Conservation (phyloP, 106 monocot genomes). For the Apostasia ramifera region DNA sequence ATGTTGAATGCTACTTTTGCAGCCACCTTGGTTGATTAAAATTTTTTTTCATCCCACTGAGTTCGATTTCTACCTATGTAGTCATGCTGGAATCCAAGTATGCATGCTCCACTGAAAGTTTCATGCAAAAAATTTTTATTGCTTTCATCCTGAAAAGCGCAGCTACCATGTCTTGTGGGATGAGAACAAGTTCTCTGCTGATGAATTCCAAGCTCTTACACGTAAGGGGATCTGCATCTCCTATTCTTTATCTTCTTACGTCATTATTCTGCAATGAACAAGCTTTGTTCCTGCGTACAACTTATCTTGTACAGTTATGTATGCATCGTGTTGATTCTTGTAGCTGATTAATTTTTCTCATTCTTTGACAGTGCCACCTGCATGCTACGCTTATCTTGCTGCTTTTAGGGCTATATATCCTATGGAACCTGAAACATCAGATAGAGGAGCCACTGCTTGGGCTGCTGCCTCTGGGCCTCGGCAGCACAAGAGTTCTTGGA, state of each 20-base stretch:
- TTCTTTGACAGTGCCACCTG: too few species aligned
- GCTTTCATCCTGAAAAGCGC: neutral
- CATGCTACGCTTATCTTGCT: too few species aligned
- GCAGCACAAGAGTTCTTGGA: too few species aligned
- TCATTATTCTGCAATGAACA: neutral
- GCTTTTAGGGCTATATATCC: too few species aligned
- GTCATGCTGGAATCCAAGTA: slow-evolving; percentile 65
- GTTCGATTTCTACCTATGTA: slow-evolving; percentile 68
- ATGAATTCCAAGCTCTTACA: too few species aligned
- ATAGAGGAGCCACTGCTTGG: too few species aligned
- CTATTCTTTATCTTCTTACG: neutral
- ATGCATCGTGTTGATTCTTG: too few species aligned
- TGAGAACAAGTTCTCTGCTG: slow-evolving; percentile 11
- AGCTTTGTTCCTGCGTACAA: neutral
- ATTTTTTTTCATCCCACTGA: slow-evolving; percentile 60
- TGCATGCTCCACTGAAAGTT: neutral
- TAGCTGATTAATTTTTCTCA: too few species aligned
- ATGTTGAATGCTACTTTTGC: neutral
- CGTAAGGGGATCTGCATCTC: neutral
- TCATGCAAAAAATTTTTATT: neutral
- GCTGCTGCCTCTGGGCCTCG: too few species aligned
- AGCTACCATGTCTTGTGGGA: slow-evolving; percentile 16
- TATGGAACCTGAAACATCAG: too few species aligned
- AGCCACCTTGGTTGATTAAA: slow-evolving; percentile 69
- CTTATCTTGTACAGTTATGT: slow-evolving; percentile 43